Evolutionary conservation across 371 early-diverging fungal species (phyloP), one percentile per base, ranked within the genome.

Genomic region (Apophysomyces variabilis): DNA sequence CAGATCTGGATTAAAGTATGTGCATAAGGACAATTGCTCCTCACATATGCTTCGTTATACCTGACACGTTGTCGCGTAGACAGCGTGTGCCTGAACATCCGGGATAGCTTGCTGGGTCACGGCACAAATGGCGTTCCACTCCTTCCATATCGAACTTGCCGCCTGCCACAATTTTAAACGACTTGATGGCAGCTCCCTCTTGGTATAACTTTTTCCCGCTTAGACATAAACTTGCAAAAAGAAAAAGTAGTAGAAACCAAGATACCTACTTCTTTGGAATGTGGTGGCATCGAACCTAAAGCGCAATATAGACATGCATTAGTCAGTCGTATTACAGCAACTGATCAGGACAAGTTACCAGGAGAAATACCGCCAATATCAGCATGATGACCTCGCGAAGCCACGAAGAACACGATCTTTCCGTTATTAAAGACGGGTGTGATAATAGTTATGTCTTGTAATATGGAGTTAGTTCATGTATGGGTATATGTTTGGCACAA

Each of bases 311-410:
- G 37, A 46, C 21, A 69, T 35, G 41, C 50, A 38, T 37, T 16
- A 16, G 18, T 35, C 50, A 11, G 14, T 45, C 12, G 32, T 54
- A 14, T 7, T 8, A 13, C 9, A 13, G n/a, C 11, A 47, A 11
- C 50, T 32, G 36, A 59, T 0, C 11, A 11, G 26, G 26, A 1
- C 5, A 45, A 64, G 57, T 67, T 62, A 41, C 90, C 93, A 12
- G 93, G 93, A 39, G 89, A 76, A 18, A 92, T 90, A 37, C 94
- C 93, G 54, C 98, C 98, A 79, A 98, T 96, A 69, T 98, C 98
- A 1, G 99, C 97, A 77, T 98, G 99, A 72, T 98, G 99, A 0
- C 96, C 97, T 66, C 97, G 85, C 26, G 93, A 93, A 0, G 98
- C 98, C 3, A 96, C 96, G 80, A 96, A 96, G 76, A 97, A 96